Evolutionary conservation across 2,329 filamentous ascomycete genomes (phyloP).

Genomic region (Monascus ruber): DNA sequence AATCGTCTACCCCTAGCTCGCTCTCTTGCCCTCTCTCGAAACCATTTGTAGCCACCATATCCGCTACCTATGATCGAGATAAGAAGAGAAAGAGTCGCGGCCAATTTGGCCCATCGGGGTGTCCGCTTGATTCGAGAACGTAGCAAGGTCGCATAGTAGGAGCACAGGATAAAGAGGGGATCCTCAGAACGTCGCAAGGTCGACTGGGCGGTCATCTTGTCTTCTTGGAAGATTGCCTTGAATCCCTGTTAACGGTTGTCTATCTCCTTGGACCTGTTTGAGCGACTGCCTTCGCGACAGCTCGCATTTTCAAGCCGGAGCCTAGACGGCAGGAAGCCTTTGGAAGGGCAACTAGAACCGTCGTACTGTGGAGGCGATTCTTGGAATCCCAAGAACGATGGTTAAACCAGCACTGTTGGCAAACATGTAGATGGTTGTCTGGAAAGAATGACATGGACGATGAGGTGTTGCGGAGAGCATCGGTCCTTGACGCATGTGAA

Average conservation of each 20-base stretch:
- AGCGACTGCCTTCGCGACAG: slow-evolving; percentile 5
- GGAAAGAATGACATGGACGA: too few species aligned
- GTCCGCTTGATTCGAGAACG: slow-evolving; percentile 47
- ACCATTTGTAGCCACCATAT: slow-evolving; percentile 70
- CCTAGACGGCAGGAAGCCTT: background rate
- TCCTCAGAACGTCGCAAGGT: slow-evolving; percentile 61
- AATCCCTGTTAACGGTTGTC: background rate
- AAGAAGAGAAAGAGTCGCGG: slow-evolving; percentile 64
- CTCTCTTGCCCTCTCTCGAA: slow-evolving; percentile 61
- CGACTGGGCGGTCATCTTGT: slow-evolving; percentile 72
- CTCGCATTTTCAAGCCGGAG: slow-evolving; percentile 6
- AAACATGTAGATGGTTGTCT: too few species aligned
- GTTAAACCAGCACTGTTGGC: too few species aligned
- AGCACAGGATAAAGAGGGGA: slow-evolving; percentile 51
- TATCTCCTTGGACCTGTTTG: background rate
- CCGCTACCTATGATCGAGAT: slow-evolving; percentile 67
- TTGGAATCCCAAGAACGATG: too few species aligned
- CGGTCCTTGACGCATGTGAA: too few species aligned
- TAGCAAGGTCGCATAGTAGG: slow-evolving; percentile 38
- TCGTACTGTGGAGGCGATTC: too few species aligned
- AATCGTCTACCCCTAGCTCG: slow-evolving; percentile 72
- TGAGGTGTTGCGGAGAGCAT: too few species aligned
- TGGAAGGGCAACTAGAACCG: too few species aligned
- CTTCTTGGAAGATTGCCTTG: slow-evolving; percentile 1
- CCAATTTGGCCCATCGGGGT: slow-evolving; percentile 58